Percentiles rank a stretch among this genome's conserved stretches.
phyloP scores from a whole-genome alignment of 345 rosid genomes.

The Salix koriyanagi region DNA sequence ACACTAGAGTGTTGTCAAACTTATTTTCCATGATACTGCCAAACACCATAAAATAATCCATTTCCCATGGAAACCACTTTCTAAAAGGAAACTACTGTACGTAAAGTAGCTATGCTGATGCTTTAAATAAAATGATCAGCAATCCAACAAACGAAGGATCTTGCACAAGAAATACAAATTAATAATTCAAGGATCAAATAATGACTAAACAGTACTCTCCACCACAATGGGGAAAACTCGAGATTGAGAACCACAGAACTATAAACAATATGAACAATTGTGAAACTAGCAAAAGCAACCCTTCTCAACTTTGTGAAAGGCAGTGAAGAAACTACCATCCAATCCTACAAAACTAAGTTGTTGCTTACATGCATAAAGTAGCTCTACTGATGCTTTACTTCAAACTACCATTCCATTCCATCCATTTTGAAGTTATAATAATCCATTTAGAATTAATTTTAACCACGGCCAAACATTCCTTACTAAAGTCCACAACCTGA shows the following conservation, averaged over 20 bases:
- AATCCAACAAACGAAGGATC: not conserved
- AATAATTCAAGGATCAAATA: not conserved
- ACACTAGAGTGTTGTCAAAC: too few species aligned
- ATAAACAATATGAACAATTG: not conserved
- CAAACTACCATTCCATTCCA: not conserved
- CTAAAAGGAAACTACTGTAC: not conserved
- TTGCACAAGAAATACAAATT: not conserved
- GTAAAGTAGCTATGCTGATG: not conserved
- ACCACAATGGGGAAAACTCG: not conserved
- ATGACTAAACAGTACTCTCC: not conserved
- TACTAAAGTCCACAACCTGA: not conserved
- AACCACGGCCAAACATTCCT: not conserved
- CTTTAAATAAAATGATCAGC: not conserved
- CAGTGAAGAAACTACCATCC: not conserved
- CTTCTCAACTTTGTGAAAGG: not conserved
- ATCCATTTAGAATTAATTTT: not conserved
- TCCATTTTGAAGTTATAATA: not conserved
- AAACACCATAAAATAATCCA: too few species aligned
- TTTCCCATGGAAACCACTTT: too few species aligned
- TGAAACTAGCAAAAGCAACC: not conserved
- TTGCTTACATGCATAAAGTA: not conserved
- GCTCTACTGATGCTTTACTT: not conserved
- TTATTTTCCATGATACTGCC: too few species aligned
- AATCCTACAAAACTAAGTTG: not conserved
- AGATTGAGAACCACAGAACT: not conserved